These are phyloP conservation scores for Saraca asoca DNA, from an alignment of 331 rosid genomes.

Conservation along the genomic window DNA sequence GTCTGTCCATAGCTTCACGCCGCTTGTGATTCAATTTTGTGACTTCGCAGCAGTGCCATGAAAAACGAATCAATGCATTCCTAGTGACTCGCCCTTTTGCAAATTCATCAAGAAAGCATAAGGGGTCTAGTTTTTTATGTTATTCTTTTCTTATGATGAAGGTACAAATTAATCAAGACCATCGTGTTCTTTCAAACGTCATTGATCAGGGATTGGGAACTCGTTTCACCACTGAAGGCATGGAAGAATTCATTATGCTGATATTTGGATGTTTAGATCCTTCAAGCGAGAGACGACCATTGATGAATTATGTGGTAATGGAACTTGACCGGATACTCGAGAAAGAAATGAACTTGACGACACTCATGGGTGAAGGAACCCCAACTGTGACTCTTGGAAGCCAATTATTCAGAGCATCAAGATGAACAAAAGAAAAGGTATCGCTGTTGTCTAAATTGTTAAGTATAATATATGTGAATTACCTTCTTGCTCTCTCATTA, in stretches of 20 bases:
- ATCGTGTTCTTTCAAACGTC: conserved; percentile 39
- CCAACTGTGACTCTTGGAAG: conserved; percentile 80
- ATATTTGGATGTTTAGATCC: conserved; percentile 52
- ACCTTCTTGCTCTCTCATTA: conserved; percentile 21
- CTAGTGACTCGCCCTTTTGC: neutral
- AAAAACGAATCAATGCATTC: neutral
- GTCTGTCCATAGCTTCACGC: neutral
- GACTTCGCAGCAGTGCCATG: conserved; percentile 1
- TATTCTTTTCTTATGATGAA: conserved; percentile 29
- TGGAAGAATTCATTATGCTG: conserved; percentile 62
- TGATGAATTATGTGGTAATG: conserved; percentile 68
- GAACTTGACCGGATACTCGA: conserved; percentile 77
- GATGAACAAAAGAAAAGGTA: conserved; percentile 42
- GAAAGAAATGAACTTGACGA: conserved; percentile 79
- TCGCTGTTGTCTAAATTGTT: conserved; percentile 35
- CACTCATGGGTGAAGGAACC: conserved; percentile 87
- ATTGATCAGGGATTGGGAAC: conserved; percentile 65
- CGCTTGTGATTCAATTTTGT: neutral
- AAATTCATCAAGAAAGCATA: neutral
- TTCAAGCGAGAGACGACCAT: conserved; percentile 77
- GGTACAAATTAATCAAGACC: conserved; percentile 60
- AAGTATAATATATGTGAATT: conserved; percentile 51
- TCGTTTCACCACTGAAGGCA: conserved; percentile 74
- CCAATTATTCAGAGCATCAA: conserved; percentile 62
- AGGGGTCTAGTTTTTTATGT: neutral